Base-by-base conservation (phyloP, 2,329 filamentous ascomycete genomes). In the Diatrype stigma region DNA sequence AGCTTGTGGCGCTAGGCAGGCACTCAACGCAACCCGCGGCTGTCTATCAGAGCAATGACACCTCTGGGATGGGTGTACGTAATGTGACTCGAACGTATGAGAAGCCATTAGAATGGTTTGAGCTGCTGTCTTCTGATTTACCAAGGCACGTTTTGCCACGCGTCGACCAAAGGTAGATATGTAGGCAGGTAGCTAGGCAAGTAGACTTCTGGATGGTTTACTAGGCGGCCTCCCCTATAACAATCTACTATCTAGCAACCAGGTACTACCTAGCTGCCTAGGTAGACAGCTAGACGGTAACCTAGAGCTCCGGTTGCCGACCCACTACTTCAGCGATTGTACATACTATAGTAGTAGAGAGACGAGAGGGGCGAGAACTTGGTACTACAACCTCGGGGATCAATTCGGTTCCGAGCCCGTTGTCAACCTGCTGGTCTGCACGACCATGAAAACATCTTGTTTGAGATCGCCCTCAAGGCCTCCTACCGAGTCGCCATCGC, bases 81-180 rank as follows among this genome's bases (percentile, higher is more conserved):
- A 57, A 57, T 42, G 45, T 7, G 51, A 45, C 44, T 56, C 47
- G 55, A 58, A 58, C 51, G 48, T 37, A 40, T 55, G 45, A 26
- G 56, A 58, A 55, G 38, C 44, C 23, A 42, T 17, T 54, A 50
- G 54, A 58, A 55, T 46, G n/a, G 11, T 34, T 14, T 34, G 7
- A 34, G 30, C 14, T 7, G 30, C 14, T 7, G 30, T 34, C 6
- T 37, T 16, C 34, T 37, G 14, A 37, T 17, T 16, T 16, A 17
- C 14, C 12, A 14, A 37, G 34, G 34, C 34, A 37, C 16, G n/a
- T 5, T 37, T 37, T 17, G 34, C 34, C 34, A 37, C 34, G 34
- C 34, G 34, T 14, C 34, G 16, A 17, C 34, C 34, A 4, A 30
- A 28, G 16, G 19, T 28, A 45, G 34, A 7, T 7, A 34, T 14